A percentile compares a stretch with the other conserved stretches of the same genome.
Conservation (phyloP, 192 early-diverging fungal genomes). For the Phlyctochytrium planicorne region DNA sequence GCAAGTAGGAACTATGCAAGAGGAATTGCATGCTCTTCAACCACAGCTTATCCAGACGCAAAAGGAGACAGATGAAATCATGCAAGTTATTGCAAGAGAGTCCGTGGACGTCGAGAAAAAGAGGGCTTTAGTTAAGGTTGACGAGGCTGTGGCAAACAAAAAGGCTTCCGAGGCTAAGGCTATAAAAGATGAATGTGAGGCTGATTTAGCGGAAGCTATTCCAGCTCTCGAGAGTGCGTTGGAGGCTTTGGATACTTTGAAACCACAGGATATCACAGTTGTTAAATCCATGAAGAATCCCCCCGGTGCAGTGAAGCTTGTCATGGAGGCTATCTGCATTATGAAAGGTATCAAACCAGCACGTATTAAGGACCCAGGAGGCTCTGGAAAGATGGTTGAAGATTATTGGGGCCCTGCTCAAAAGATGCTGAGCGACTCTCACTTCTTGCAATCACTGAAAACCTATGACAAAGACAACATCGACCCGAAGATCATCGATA, state of each 20-base stretch:
- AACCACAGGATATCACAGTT: conserved; percentile 56
- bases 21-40: conserved; percentile 53
- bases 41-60: conserved; percentile 56
- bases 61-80: conserved; percentile 56
- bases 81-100: conserved; percentile 54
- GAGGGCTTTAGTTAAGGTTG: conserved; percentile 52
- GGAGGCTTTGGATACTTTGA: conserved; percentile 59
- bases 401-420: conserved; percentile 61
- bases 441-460: conserved; percentile 52
- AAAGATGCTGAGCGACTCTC: conserved; percentile 53
- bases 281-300: conserved; percentile 64
- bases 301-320: conserved; percentile 56
- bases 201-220: conserved; percentile 59
- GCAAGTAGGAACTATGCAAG: conserved; percentile 59
- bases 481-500: conserved; percentile 57
- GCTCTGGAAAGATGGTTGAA: conserved; percentile 63
- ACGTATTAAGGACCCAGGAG: conserved; percentile 62
- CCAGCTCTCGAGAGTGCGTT: conserved; percentile 57
- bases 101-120: conserved; percentile 59
- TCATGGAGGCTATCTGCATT: conserved; percentile 64
- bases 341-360: conserved; percentile 61
- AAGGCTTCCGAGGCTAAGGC: conserved; percentile 60
- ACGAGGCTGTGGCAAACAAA: conserved; percentile 58
- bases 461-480: conserved; percentile 65
- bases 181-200: conserved; percentile 63